Conservation (phyloP, 768 basidiomycete species). For the Boletus tomentosulus region DNA sequence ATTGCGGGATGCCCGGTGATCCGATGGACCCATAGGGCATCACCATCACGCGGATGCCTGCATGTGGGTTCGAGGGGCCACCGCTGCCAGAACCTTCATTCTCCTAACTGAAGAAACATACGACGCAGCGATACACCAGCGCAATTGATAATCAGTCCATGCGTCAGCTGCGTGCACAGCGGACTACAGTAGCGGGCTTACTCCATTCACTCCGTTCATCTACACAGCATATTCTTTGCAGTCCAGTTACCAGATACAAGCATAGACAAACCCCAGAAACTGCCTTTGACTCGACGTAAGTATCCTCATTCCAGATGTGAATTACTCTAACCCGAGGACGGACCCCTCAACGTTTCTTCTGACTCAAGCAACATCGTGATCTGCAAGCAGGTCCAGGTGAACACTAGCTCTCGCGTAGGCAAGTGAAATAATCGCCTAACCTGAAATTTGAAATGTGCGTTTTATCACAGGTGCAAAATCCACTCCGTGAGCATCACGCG, state of each 20-base stretch:
- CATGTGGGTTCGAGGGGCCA: conserved; percentile 5
- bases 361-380: not conserved
- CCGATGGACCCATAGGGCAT: conserved; percentile 7
- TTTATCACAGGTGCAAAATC: conserved; percentile 16
- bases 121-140: conserved; percentile 10
- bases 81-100: not conserved
- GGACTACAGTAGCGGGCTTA: not conserved
- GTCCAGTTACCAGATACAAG: conserved; percentile 1
- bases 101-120: conserved; percentile 11
- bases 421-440: not conserved
- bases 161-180: conserved; percentile 9
- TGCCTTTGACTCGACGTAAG: conserved; percentile 7
- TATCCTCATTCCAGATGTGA: not conserved
- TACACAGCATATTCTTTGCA: not conserved
- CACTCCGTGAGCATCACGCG: not conserved
- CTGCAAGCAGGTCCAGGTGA: not conserved
- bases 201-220: not conserved
- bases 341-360: not conserved
- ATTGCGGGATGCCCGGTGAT: conserved; percentile 4
- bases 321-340: not conserved
- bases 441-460: conserved; percentile 6
- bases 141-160: conserved; percentile 7
- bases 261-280: not conserved
- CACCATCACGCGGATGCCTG: conserved; percentile 19
- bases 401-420: not conserved